Percentiles rank a stretch among this genome's conserved stretches.
phyloP scores from a whole-genome alignment of 2,329 filamentous ascomycete genomes.

The Aurifilum marmelostoma region DNA sequence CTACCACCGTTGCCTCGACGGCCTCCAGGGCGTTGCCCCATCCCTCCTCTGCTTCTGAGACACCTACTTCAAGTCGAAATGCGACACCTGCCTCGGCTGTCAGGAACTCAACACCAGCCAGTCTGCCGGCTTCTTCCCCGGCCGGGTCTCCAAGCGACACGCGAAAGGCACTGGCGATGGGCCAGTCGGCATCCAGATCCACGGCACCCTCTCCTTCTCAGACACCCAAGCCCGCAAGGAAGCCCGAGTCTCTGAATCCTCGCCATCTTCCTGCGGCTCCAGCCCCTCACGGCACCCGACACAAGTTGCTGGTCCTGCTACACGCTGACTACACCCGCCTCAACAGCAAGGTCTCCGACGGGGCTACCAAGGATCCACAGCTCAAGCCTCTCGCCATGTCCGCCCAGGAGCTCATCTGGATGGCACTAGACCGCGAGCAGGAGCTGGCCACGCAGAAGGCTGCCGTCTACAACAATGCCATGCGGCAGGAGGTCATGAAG shows the following conservation, averaged over 20 bases:
- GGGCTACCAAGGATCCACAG: constrained; percentile 52
- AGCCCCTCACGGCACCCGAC: constrained; percentile 58
- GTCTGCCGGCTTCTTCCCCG: neutral
- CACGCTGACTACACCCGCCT: constrained; percentile 69
- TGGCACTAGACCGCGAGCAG: constrained; percentile 79
- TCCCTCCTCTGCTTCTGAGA: neutral
- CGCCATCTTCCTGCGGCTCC: constrained; percentile 63
- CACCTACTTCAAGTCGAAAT: neutral
- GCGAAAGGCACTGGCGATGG: constrained; percentile 8
- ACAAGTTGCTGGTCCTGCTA: constrained; percentile 63
- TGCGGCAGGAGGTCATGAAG: constrained; percentile 78
- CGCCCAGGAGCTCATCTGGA: constrained; percentile 68
- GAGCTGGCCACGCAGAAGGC: constrained; percentile 67
- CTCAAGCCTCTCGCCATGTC: constrained; percentile 57
- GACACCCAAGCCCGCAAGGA: constrained; percentile 34
- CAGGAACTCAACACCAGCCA: constrained; percentile 1
- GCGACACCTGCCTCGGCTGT: neutral
- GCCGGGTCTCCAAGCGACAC: constrained; percentile 11
- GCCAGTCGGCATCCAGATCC: constrained; percentile 18
- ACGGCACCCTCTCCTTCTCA: neutral
- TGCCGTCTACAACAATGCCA: constrained; percentile 77
- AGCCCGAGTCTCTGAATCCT: constrained; percentile 66
- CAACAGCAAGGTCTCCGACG: constrained; percentile 64
- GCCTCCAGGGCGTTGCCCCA: neutral
- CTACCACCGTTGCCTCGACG: neutral